Conservation (phyloP, 106 monocot species). For the Xerophyta viscosa region DNA sequence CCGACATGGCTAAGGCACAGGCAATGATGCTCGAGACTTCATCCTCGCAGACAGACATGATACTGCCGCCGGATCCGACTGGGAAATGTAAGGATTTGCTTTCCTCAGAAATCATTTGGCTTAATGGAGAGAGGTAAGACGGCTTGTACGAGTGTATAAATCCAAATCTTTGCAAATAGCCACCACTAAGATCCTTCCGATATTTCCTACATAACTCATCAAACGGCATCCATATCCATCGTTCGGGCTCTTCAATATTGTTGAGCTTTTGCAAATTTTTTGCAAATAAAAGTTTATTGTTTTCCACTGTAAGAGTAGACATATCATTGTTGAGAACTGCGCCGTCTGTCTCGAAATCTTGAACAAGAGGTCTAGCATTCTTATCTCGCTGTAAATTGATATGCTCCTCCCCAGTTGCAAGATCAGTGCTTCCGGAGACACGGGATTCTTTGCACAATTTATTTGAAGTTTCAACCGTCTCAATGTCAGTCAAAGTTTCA, state of each 20-base stretch:
- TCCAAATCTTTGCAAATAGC: conserved; percentile 46
- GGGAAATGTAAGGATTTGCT: conserved; percentile 29
- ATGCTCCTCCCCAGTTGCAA: too few species aligned
- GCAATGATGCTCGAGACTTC: conserved; percentile 93
- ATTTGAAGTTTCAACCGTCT: conserved; percentile 5
- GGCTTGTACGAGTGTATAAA: conserved; percentile 50
- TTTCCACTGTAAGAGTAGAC: neutral
- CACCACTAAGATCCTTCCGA: conserved; percentile 45
- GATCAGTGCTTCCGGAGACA: too few species aligned
- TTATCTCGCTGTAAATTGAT: too few species aligned
- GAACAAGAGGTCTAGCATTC: too few species aligned
- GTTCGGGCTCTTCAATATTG: conserved; percentile 18
- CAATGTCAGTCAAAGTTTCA: neutral
- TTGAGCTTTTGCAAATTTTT: conserved; percentile 4
- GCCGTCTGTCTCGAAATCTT: too few species aligned
- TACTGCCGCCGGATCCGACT: conserved; percentile 32
- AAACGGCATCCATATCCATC: conserved; percentile 73
- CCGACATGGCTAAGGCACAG: conserved; percentile 40
- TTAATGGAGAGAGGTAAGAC: conserved; percentile 25
- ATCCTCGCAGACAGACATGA: conserved; percentile 63
- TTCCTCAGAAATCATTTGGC: conserved; percentile 20
- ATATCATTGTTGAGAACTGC: neutral
- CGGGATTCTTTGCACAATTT: neutral
- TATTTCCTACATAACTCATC: conserved; percentile 37
- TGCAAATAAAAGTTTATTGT: neutral